Evolutionary conservation across 2,329 filamentous ascomycete species (phyloP).

Genomic region (Ilyonectria mors-panacis): DNA sequence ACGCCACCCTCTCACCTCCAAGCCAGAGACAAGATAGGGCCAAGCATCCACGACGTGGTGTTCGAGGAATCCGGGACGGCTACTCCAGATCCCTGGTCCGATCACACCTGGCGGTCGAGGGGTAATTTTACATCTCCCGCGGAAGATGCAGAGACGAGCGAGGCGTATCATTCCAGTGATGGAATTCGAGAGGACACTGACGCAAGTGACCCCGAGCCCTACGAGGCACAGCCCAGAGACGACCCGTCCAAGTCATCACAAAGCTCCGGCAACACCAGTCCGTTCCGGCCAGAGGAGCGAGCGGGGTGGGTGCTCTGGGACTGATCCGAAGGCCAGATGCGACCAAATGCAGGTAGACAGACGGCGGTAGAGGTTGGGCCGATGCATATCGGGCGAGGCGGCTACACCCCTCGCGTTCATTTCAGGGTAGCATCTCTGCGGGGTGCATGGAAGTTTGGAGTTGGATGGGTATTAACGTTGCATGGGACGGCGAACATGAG

Average conservation of each 20-base stretch:
- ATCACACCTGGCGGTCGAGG: conserved; percentile 24
- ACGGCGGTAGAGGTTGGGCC: background rate
- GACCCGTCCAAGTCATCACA: conserved; percentile 23
- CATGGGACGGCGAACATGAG: conserved; percentile 20
- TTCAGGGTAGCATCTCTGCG: conserved; percentile 17
- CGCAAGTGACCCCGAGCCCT: conserved; percentile 52
- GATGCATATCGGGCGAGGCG: background rate
- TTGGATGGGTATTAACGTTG: conserved; percentile 25
- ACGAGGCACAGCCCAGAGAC: conserved; percentile 36
- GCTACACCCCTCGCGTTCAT: background rate
- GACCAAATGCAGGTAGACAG: background rate
- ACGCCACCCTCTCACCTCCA: conserved; percentile 38
- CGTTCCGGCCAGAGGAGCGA: conserved; percentile 30
- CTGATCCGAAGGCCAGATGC: background rate
- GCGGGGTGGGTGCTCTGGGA: conserved; percentile 46
- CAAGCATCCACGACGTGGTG: conserved; percentile 7
- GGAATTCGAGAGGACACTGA: conserved; percentile 53
- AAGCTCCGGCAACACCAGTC: conserved; percentile 15
- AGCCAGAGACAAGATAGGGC: background rate
- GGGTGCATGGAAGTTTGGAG: conserved; percentile 18
- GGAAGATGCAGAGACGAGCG: conserved; percentile 53
- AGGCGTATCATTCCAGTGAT: conserved; percentile 52
- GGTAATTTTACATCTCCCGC: conserved; percentile 42
- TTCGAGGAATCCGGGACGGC: conserved; percentile 26
- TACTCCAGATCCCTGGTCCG: conserved; percentile 30